These are phyloP conservation scores for Trypanosoma vivax DNA, from an alignment of 208 protist species.

Conservation along the genomic window DNA sequence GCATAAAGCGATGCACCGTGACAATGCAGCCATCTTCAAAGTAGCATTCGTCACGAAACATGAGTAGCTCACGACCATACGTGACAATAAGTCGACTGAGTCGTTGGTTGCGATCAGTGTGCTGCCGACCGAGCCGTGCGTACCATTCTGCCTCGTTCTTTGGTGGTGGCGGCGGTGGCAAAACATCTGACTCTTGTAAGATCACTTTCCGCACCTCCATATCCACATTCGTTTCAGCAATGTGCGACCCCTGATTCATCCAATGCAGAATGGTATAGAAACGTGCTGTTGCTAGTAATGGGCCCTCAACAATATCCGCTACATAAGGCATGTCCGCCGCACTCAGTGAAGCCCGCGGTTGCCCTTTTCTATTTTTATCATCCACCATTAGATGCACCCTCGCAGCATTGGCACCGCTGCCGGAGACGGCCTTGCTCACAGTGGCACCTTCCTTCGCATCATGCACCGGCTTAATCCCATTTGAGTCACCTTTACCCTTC, in stretches of 20 bases:
- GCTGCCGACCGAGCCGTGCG: conserved; percentile 50
- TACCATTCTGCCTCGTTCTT: conserved; percentile 39
- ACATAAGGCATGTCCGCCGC: neutral
- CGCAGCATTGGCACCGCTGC: neutral
- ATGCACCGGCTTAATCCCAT: no score
- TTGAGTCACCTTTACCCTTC: no score
- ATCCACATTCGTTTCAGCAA: conserved; percentile 43
- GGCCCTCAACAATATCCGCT: conserved; percentile 55
- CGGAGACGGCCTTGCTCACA: neutral
- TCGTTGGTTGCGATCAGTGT: conserved; percentile 77
- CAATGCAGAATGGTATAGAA: conserved; percentile 62
- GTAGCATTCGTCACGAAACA: conserved; percentile 69
- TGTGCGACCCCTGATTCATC: conserved; percentile 32
- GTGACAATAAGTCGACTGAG: conserved; percentile 61
- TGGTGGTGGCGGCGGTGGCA: conserved; percentile 43
- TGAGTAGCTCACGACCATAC: conserved; percentile 59
- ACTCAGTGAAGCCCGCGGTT: neutral
- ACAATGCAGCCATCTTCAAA: conserved; percentile 75
- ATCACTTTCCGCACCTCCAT: conserved; percentile 76
- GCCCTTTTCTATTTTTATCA: neutral
- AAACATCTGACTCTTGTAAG: conserved; percentile 69
- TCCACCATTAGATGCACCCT: neutral
- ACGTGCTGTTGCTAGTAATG: conserved; percentile 44
- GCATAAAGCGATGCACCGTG: conserved; percentile 67
- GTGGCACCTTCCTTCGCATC: no score